Evolutionary conservation across 176 grass and related monocot genomes (phyloP).

Genomic region (Oryza coarctata): DNA sequence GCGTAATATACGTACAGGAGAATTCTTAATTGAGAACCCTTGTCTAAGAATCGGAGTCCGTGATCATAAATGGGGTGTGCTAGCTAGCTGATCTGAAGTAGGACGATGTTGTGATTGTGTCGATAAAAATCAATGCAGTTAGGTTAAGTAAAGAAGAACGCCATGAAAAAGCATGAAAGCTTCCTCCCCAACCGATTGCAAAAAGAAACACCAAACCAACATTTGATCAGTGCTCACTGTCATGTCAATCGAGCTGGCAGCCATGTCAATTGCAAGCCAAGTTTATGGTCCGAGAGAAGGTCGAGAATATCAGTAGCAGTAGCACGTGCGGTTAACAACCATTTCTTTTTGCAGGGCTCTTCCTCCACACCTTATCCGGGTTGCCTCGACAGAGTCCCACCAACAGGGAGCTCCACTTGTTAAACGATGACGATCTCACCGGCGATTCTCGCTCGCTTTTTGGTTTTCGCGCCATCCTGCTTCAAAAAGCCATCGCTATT

Average conservation of each 20-base stretch:
- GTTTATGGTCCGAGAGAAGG: neutral
- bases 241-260: conserved; percentile 20
- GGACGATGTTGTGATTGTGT: neutral
- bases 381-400: conserved; percentile 20
- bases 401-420: conserved; percentile 30
- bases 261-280: conserved; percentile 2
- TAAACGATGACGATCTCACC: neutral
- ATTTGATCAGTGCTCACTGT: conserved; percentile 7
- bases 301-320: neutral
- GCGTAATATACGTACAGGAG: conserved; percentile 19
- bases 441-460: neutral
- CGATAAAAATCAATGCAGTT: neutral
- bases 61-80: conserved; percentile 12
- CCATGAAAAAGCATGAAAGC: neutral
- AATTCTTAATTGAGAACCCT: conserved; percentile 13
- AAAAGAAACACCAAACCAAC: conserved; percentile 2
- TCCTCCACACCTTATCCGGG: neutral
- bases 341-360: neutral
- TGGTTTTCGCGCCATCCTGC: neutral
- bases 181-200: neutral
- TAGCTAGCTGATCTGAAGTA: neutral
- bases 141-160: neutral
- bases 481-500: neutral
- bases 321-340: conserved; percentile 38
- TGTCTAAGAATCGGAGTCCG: neutral